Base-by-base conservation (phyloP, 2,329 filamentous ascomycete species). In the Nemania serpens region DNA sequence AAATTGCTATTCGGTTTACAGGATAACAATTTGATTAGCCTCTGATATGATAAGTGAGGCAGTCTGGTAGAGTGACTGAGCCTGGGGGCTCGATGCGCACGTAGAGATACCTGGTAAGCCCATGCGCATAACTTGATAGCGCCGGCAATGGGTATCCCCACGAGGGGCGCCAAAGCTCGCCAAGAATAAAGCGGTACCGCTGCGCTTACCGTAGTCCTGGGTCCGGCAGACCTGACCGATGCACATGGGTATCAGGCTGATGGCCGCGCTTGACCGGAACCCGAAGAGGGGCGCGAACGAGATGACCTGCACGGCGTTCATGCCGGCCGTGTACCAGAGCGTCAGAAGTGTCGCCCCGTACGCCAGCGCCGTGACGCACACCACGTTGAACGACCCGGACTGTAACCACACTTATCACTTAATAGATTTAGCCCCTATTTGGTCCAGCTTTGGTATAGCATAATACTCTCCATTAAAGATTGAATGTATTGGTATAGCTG, bases 201-300 rank as follows among this genome's bases (percentile, higher is more conserved):
- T 63, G 13, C 61, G 45, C 49, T 61, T 61, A 39, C 61, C 61
- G 50, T 61, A 63, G 49, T 61, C 61, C 10, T 61, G 58, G 9
- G 61, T 61, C 15, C 46, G 45, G n/a, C 61, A 63, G 9, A 61
- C 61, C 25, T 55, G 54, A n/a, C 61, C 61, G 18, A 61, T 61
- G 29, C 61, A 63, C 3, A 61, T 58, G 6, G 58, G 61, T 5
- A 52, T 61, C 15, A 63, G 41, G 45, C 58, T 61, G 12, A 63
- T 61, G 3, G 61, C 61, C 18, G 61, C 61, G 12, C 61, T 58
- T 3, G 58, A 61, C 61, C 61, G 61, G 49, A 63, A 63, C 2
- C 61, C 61, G 39, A 61, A 63, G 3, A 61, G 58, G 18, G 58
- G 58, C 2, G 61, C 41, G 13, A 61, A 63, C 12, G 60, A 55